Conservation (phyloP, 305 asterid species). For the Fraxinus latifolia region DNA sequence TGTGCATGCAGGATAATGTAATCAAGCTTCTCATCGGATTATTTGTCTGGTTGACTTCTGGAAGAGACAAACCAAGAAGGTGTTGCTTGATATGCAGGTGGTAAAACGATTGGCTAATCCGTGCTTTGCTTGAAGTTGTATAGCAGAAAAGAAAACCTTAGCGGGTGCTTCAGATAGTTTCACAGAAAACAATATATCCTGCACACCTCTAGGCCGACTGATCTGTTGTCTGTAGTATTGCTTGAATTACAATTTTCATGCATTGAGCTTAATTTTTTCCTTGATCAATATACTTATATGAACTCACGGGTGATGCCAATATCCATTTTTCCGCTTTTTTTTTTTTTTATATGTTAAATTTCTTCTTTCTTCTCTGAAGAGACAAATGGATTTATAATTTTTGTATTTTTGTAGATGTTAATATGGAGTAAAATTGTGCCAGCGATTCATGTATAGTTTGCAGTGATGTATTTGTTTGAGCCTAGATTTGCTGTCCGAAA, state of each 20-base stretch:
- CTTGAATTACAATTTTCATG: conserved; percentile 36
- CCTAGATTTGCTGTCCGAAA: background rate
- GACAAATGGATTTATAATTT: conserved; percentile 19
- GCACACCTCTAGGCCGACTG: conserved; percentile 1
- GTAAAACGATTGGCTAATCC: conserved; percentile 9
- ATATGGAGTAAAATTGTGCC: conserved; percentile 28
- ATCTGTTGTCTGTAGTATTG: conserved; percentile 25
- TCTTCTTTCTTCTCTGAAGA: conserved; percentile 13
- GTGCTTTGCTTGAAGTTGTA: conserved; percentile 7
- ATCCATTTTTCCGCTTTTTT: background rate
- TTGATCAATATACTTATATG: background rate
- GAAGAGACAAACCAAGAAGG: background rate
- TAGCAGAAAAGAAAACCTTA: background rate
- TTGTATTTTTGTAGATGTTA: conserved; percentile 27
- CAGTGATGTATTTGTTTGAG: background rate
- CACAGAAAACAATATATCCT: background rate
- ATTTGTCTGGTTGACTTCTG: conserved; percentile 9
- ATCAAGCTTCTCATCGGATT: conserved; percentile 23
- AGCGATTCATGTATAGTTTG: conserved; percentile 12
- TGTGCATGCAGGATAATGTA: conserved; percentile 90
- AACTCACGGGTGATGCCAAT: background rate
- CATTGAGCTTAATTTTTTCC: conserved; percentile 13
- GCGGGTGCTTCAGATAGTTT: background rate
- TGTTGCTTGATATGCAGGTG: conserved; percentile 23
- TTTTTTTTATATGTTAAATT: conserved; percentile 14